phyloP scores from a whole-genome alignment of 2,329 filamentous ascomycete genomes.

The Talaromyces islandicus region DNA sequence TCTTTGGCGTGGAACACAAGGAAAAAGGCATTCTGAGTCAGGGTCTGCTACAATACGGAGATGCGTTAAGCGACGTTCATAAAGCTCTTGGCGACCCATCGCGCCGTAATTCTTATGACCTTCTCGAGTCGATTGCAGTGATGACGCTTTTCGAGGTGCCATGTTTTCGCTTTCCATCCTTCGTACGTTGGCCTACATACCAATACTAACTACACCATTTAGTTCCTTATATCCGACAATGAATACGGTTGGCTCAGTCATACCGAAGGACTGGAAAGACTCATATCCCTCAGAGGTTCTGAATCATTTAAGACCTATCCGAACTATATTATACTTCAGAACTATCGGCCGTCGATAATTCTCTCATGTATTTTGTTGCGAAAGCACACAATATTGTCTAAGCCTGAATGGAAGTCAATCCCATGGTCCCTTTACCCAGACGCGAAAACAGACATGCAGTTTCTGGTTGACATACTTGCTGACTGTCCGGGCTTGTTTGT shows the following conservation, averaged over 20 bases:
- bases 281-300: constrained; percentile 1
- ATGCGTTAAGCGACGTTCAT: not conserved
- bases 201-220: not conserved
- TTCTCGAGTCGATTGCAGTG: not conserved
- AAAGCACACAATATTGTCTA: not conserved
- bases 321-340: not conserved
- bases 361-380: not conserved
- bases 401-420: constrained; percentile 1
- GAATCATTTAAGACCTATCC: not conserved
- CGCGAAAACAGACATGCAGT: constrained; percentile 1
- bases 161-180: not conserved
- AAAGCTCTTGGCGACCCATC: constrained; percentile 1
- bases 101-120: not conserved
- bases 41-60: constrained; percentile 2
- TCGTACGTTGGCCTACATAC: not conserved
- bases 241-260: constrained; percentile 9
- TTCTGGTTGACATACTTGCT: constrained; percentile 1
- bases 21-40: not conserved
- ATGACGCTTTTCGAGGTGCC: constrained; percentile 5
- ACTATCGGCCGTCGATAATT: constrained; percentile 2
- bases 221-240: constrained; percentile 7
- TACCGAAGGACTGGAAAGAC: not conserved
- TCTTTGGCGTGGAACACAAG: constrained; percentile 9
- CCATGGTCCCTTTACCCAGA: constrained; percentile 2
- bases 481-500: constrained; percentile 4